Base-by-base conservation (phyloP, 179 eudicot species). In the Beta macrorhiza region DNA sequence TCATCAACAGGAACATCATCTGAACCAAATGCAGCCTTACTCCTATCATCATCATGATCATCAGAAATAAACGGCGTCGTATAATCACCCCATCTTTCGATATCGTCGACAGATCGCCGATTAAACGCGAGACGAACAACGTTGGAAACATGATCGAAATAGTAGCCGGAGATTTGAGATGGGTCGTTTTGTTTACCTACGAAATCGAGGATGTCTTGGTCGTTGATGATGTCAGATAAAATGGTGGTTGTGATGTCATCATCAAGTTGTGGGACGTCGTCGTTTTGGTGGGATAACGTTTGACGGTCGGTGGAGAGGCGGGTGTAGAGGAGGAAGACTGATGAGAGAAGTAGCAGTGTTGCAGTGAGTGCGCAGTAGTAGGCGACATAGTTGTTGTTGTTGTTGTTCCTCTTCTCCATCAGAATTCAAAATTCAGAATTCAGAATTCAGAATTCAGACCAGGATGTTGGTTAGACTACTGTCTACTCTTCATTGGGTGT, bases 1-100 rank as follows among this genome's bases (percentile, higher is more conserved):
- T 91, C 98, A 74, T 91, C 94, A 75, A 93, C 91, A 5, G 91
- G 88, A 77, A 91, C 67, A 81, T 94, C 98, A 80, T 94, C 98
- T 0, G 98, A 94, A 1, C 93, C 94, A 83, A 88, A 86, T 0
- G 88, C 4, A 51, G 83, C 87, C 88, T 83, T 83, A 47, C 78
- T 79, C 3, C 72, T 75, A 77, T 84, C 71, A 59, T 75, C 87
- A 49, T 82, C 79, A 14, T 75, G 76, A 76, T 86, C 87, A 53
- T 84, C 57, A 25, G 52, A 75, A 63, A 83, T 81, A 57, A 93
- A 93, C 0, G 82, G 79, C 13, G 82, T 90, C 5, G 53, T 81
- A 59, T 87, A 89, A 80, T 94, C 92, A 75, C 89, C 93, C 98
- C 98, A 93, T 58, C 87, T 90, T 57, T 92, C 93, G 55, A 91